Percentiles rank a stretch among this genome's conserved stretches.
Conservation (phyloP, 345 rosid genomes). For the Gossypium bickii region DNA sequence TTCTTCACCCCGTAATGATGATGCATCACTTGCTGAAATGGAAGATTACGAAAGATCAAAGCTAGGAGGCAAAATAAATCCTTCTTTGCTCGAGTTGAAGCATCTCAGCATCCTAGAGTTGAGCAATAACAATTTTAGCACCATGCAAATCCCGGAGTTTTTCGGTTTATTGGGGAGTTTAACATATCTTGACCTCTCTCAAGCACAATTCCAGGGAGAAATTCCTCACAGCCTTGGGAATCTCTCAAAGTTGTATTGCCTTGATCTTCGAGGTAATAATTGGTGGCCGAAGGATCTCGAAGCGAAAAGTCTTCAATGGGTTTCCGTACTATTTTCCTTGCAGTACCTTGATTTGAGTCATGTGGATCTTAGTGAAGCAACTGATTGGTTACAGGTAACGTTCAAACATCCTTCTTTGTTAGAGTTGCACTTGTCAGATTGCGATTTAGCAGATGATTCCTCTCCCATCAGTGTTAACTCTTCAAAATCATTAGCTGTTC, state of each 20-base stretch:
- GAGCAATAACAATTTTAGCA: neutral
- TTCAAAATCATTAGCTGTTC: slow-evolving; percentile 13
- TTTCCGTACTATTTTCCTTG: neutral
- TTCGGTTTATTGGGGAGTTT: neutral
- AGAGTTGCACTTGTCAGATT: slow-evolving; percentile 11
- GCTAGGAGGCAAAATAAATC: neutral
- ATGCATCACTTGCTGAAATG: neutral
- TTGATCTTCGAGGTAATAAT: neutral
- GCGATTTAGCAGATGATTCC: neutral
- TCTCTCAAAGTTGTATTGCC: slow-evolving; percentile 20
- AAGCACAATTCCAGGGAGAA: neutral
- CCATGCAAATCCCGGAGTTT: neutral
- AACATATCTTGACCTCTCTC: neutral
- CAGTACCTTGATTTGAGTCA: slow-evolving; percentile 15
- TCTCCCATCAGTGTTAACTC: neutral
- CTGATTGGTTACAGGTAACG: slow-evolving; percentile 1
- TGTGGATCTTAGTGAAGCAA: neutral
- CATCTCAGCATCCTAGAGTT: neutral
- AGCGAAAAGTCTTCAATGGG: slow-evolving; percentile 15
- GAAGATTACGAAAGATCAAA: neutral
- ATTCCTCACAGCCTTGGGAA: slow-evolving; percentile 26
- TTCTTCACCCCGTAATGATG: neutral
- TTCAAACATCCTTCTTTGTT: slow-evolving; percentile 19
- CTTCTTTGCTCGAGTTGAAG: neutral
- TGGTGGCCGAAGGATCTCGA: neutral